Base-by-base conservation (phyloP, 1,284 basidiomycete species). In the Amylostereum chailletii region DNA sequence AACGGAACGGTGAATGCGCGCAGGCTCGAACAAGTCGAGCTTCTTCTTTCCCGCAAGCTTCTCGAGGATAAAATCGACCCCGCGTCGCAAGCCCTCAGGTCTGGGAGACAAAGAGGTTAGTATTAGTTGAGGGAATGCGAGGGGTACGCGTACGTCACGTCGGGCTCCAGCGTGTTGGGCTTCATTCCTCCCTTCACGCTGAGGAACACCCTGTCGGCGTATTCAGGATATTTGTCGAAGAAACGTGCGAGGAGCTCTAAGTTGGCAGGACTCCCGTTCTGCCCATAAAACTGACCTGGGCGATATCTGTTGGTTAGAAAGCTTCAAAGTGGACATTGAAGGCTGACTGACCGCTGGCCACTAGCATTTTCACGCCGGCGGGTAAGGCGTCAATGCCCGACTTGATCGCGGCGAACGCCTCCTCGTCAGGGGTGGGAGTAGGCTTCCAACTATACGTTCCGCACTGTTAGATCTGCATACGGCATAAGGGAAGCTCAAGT, bases 371-470 rank as follows among this genome's bases (percentile, higher is more conserved):
- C 34, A 68, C 54, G 10, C 64, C 67, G 0, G 59, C 45, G 4
- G 68, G 68, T 9, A 70, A 62, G 0, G 75, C 72, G n/a, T 74
- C 69, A 46, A 82, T 65, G 5, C 71, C 71, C 7, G 77, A 72
- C 57, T 74, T 77, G 65, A 83, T 76, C 3, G 74, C 65, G 26
- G 67, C 70, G 49, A 82, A 80, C 6, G 70, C 70, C 26, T 71
- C 63, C 45, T 74, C 70, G 31, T 82, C 75, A 1, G 72, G 59
- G 1, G 65, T 58, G 7, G 65, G 66, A 26, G 51, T 56, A 19
- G 70, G 66, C 29, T 40, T 55, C 64, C 61, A 63, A 26, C 61
- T 63, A 47, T 4, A 27, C n/a, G 33, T 3, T 9, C 5, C 19
- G 7, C 2, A 34, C 27, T 11, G 37, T 19, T 8, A 11, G 19